A percentile compares a stretch with the other conserved stretches of the same genome.
Conservation (phyloP, 768 basidiomycete species). For the Grammothele lineata region DNA sequence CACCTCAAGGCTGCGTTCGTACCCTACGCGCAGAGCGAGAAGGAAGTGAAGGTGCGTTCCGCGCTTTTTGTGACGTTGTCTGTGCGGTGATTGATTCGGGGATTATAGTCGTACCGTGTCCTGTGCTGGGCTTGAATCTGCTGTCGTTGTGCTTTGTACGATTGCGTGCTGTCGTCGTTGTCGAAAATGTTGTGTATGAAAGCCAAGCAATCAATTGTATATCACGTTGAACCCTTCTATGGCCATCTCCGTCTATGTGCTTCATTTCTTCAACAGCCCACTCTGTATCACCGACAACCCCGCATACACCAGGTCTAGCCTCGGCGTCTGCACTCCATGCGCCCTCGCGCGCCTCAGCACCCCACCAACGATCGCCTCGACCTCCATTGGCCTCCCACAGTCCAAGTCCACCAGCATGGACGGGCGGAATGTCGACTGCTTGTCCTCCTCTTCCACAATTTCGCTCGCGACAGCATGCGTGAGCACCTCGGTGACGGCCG, state of each 20-base stretch:
- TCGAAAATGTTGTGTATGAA: not conserved
- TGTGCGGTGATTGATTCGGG: too few species aligned
- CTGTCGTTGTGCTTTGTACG: not conserved
- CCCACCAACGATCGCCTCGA: slow-evolving; percentile 33
- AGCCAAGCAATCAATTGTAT: not conserved
- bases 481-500: slow-evolving; percentile 13
- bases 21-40: slow-evolving; percentile 48
- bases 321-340: slow-evolving; percentile 12
- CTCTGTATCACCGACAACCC: slow-evolving; percentile 20
- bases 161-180: not conserved
- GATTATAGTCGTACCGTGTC: slow-evolving; percentile 39
- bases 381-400: slow-evolving; percentile 32
- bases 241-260: not conserved
- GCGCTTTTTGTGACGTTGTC: not conserved
- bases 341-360: slow-evolving; percentile 17
- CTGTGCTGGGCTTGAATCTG: slow-evolving; percentile 31
- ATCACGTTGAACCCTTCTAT: not conserved
- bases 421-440: slow-evolving; percentile 27
- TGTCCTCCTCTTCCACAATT: slow-evolving; percentile 22
- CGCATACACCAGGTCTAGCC: slow-evolving; percentile 20
- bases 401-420: slow-evolving; percentile 36
- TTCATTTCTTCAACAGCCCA: slow-evolving; percentile 4
- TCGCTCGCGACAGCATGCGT: slow-evolving; percentile 21
- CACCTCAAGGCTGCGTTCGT: slow-evolving; percentile 52
- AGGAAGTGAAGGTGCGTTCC: slow-evolving; percentile 42